Base-by-base conservation (phyloP, 2,329 filamentous ascomycete species). In the Fusarium oligoseptatum region DNA sequence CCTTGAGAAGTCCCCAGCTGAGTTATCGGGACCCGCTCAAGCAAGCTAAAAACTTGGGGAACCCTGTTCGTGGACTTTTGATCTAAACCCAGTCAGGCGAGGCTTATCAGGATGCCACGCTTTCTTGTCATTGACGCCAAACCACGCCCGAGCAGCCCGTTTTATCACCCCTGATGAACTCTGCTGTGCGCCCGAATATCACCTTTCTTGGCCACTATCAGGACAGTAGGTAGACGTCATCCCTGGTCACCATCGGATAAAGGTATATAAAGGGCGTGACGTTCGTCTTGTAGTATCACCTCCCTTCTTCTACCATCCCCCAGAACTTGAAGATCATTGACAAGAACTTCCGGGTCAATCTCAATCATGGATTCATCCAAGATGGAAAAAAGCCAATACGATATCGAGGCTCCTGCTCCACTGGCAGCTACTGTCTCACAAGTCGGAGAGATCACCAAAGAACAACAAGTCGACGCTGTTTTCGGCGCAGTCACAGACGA, bases 401-500 rank as follows among this genome's bases (percentile, higher is more conserved):
- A 48, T 48, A 15, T 48, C 22, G 43, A 48, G 43, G 43, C 43
- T 48, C 43, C 43, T 4, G 24, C 43, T 22, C 43, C 43, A 6
- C 8, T 27, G 22, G 8, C 15, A 10, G 22, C 43, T 4, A 48
- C 43, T 0, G 14, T 22, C 14, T 48, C 43, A 8, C 43, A 48
- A 24, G 22, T 22, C 15, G 43, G 22, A 22, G 43, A 48, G 14
- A 10, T 48, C 14, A 48, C 14, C 8, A 48, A 48, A 15, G 43
- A 48, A 27, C 43, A 48, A 9, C 14, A 48, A 9, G 43, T 48
- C 15, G 80, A 81, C 57, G 80, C 78, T 36, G 79, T 81, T 37
- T 81, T 81, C 63, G 80, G 80, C 32, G 76, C 80, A 36, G 77
- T 80, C 24, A 77, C 70, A 1, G 79, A 78, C 24, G 70, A 72